A percentile compares a stretch with the other conserved stretches of the same genome.
Conservation (phyloP, 257 asterid species). For the Solanum clarkiae region DNA sequence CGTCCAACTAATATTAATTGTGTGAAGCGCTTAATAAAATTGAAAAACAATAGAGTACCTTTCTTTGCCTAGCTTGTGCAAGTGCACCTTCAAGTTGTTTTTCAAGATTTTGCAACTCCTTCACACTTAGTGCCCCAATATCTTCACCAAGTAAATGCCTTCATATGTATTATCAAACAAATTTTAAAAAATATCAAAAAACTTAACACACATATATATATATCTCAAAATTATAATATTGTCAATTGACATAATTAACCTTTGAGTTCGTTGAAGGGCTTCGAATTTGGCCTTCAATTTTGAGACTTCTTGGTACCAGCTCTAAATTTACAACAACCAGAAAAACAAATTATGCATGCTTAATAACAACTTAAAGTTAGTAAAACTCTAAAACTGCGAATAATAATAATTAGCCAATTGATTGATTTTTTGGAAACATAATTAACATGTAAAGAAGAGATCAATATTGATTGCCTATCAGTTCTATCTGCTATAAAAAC, state of each 20-base stretch:
- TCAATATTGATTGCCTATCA: no score
- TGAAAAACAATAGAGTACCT: slow-evolving; percentile 23
- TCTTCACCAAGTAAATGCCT: slow-evolving; percentile 97
- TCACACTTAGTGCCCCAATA: slow-evolving; percentile 67
- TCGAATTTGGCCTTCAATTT: slow-evolving; percentile 76
- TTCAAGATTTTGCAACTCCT: slow-evolving; percentile 86
- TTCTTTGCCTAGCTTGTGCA: slow-evolving; percentile 72
- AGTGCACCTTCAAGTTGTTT: slow-evolving; percentile 93
- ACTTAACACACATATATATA: not conserved
- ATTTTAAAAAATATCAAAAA: not conserved
- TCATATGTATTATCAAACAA: slow-evolving; percentile 1
- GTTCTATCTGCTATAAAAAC: no score
- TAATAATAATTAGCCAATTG: not conserved
- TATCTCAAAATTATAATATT: not conserved
- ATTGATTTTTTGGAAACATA: not conserved
- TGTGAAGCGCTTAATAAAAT: not conserved
- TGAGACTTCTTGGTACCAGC: slow-evolving; percentile 78
- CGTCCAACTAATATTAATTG: not conserved
- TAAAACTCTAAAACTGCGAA: not conserved
- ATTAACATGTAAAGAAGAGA: no score
- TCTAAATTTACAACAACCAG: slow-evolving; percentile 21
- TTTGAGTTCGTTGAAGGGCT: slow-evolving; percentile 81
- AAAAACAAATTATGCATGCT: not conserved
- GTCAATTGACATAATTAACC: slow-evolving; percentile 19
- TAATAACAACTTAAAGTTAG: not conserved